Conservation (phyloP, 768 basidiomycete genomes). For the Gymnopilus dilepis region DNA sequence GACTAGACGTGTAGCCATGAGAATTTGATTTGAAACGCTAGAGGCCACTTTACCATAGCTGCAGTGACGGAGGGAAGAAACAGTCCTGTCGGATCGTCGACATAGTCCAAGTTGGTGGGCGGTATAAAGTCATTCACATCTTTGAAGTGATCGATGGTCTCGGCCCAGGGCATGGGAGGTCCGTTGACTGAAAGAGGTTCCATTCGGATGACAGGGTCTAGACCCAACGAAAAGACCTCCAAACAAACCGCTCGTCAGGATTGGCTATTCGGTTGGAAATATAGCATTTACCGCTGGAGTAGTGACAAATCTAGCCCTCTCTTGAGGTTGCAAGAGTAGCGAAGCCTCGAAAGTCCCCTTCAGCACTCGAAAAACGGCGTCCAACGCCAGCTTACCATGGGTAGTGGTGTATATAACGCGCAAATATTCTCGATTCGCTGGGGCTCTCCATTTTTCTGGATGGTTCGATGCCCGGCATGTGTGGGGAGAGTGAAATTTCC, state of each 20-base stretch:
- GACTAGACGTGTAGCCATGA: neutral
- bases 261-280: neutral
- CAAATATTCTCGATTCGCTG: neutral
- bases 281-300: neutral
- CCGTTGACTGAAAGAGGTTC: neutral
- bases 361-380: neutral
- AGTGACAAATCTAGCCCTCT: neutral
- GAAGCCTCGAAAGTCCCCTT: neutral
- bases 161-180: constrained; percentile 8
- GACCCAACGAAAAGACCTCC: constrained; percentile 4
- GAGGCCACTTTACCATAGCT: constrained; percentile 5
- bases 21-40: neutral
- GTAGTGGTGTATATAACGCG: neutral
- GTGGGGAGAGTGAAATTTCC: neutral
- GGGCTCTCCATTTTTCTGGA: constrained; percentile 1
- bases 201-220: constrained; percentile 4
- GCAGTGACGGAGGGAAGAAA: constrained; percentile 2
- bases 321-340: no score
- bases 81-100: constrained; percentile 4
- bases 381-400: neutral
- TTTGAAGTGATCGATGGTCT: constrained; percentile 6
- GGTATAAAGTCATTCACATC: neutral
- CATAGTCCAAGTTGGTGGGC: neutral
- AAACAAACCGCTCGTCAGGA: neutral
- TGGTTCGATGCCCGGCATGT: neutral